phyloP scores from a whole-genome alignment of 768 basidiomycete genomes.

The Phallus indusiatus region DNA sequence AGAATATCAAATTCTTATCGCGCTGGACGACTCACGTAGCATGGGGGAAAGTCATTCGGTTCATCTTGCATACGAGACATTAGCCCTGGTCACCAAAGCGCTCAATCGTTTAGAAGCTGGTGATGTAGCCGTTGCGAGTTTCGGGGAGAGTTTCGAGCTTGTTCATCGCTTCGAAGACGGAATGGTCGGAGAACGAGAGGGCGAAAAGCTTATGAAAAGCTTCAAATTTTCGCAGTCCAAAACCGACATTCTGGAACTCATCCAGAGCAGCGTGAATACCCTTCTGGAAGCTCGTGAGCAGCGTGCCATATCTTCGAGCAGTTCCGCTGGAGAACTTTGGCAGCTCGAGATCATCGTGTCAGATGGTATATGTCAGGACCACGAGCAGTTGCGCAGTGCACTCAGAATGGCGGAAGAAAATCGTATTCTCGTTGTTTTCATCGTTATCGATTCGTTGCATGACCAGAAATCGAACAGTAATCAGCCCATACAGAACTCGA shows the following conservation, averaged over 20 bases:
- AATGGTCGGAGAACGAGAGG: constrained; percentile 72
- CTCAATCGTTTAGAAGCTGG: constrained; percentile 89
- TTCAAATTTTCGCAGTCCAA: constrained; percentile 87
- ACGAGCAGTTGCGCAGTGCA: constrained; percentile 70
- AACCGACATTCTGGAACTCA: constrained; percentile 76
- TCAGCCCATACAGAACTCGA: constrained; percentile 51
- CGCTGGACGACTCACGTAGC: constrained; percentile 92
- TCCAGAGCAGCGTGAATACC: constrained; percentile 68
- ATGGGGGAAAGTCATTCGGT: constrained; percentile 92
- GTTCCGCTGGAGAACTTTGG: constrained; percentile 80
- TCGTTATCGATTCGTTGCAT: constrained; percentile 87
- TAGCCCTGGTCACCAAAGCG: constrained; percentile 86
- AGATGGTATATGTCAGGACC: constrained; percentile 97
- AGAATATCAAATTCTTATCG: constrained; percentile 91
- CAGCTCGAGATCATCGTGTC: constrained; percentile 98
- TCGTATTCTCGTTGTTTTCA: constrained; percentile 91
- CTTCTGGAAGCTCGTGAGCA: constrained; percentile 71
- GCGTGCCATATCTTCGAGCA: constrained; percentile 36
- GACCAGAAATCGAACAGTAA: constrained; percentile 21
- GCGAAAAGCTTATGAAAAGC: constrained; percentile 67
- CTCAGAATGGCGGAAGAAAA: constrained; percentile 83
- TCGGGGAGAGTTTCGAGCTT: constrained; percentile 81
- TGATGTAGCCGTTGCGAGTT: constrained; percentile 86
- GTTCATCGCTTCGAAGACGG: constrained; percentile 81
- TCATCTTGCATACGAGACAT: constrained; percentile 88